Evolutionary conservation across 192 early-diverging fungal species (phyloP), one percentile per base, ranked within the genome.

Genomic region (Umbelopsis vinacea): DNA sequence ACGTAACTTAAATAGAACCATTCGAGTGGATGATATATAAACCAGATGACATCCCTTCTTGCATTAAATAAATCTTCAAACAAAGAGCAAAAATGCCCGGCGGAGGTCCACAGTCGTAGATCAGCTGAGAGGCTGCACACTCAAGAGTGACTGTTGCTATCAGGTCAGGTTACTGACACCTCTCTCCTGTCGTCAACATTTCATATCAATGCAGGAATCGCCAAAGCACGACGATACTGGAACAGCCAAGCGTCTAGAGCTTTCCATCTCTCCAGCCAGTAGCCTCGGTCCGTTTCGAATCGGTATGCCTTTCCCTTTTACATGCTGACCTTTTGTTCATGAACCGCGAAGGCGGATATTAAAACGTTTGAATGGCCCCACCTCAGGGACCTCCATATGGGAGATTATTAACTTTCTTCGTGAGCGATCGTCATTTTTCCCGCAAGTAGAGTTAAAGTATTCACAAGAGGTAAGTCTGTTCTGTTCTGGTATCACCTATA

Each of bases 361-460:
- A 35, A 46, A 35, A 12, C 53, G 12, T 4, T 23, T 7, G 14
- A 24, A 24, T 37, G 17, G 48, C 9, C 37, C 2, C 40, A 82
- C 9, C 37, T 4, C 40, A 82, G 91, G 91, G 8, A 80, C 86
- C 10, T 88, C 89, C 0, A 66, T 92, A 6, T 89, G 88, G 79
- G 88, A 88, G 29, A 73, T 89, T 5, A 81, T 90, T 10, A 76
- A 81, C 15, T 79, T 84, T 24, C 68, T 92, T 19, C 77, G 84
- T 8, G 84, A 86, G 38, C 80, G 75, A 69, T 79, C 81, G 11
- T 67, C 74, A 4, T 69, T 83, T 43, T 81, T 91, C 46, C 88
- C 88, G 35, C 69, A 76, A 29, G 89, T 92, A 6, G 87, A 90
- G 24, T 80, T 88, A 50, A 89, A 87, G 52, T 92, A 91, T 69